Percentiles rank a stretch among this genome's conserved stretches.
These are phyloP conservation scores for Arthrobotrys musiformis DNA, from an alignment of 2,329 filamentous ascomycete species.

Conservation along the genomic window DNA sequence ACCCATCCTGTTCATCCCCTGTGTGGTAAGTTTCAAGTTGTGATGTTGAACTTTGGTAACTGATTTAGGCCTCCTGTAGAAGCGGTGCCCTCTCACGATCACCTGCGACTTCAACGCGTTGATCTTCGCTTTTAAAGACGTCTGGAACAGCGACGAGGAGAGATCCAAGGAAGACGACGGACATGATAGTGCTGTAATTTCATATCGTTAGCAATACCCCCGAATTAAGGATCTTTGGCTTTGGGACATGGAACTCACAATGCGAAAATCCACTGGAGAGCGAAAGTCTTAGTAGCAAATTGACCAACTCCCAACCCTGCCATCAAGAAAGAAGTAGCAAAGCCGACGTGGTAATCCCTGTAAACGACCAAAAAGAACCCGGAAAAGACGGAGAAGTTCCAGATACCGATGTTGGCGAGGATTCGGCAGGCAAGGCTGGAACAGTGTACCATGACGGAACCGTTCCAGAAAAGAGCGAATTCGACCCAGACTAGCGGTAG, in stretches of 20 bases:
- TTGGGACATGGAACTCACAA: conserved; percentile 65
- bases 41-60: too few species aligned
- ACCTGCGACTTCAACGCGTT: conserved; percentile 65
- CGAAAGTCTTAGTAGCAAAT: conserved; percentile 64
- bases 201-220: background rate
- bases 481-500: conserved; percentile 87
- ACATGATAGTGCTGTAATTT: conserved; percentile 72
- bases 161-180: conserved; percentile 76
- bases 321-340: conserved; percentile 41
- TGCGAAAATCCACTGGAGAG: conserved; percentile 92
- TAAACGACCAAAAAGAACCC: conserved; percentile 78
- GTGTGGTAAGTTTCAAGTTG: background rate
- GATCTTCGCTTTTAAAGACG: conserved; percentile 71
- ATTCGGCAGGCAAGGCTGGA: conserved; percentile 76
- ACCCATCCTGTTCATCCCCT: background rate
- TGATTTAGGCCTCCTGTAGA: conserved; percentile 55
- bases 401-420: conserved; percentile 87
- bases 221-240: background rate
- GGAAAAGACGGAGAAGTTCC: conserved; percentile 81
- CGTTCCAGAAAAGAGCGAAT: conserved; percentile 88
- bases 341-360: conserved; percentile 71
- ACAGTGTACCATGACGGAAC: conserved; percentile 81
- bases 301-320: conserved; percentile 76
- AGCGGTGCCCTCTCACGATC: conserved; percentile 59
- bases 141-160: conserved; percentile 73